Conservation (phyloP, 495 filamentous ascomycete species). For the Aspergillus hancockii region DNA sequence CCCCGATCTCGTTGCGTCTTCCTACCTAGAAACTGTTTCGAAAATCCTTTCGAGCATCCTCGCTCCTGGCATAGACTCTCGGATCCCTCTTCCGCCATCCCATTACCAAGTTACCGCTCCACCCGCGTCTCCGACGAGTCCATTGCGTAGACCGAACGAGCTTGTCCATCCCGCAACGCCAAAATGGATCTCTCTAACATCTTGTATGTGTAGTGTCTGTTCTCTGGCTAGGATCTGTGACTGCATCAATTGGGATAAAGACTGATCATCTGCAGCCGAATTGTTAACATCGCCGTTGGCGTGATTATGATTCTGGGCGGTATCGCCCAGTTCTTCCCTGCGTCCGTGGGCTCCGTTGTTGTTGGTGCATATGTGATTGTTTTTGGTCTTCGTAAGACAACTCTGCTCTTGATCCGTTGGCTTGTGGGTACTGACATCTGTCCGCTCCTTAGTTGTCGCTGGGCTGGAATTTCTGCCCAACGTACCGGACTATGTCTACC, state of each 20-base stretch:
- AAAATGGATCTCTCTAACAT: slow-evolving; percentile 61
- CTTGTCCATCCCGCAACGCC: slow-evolving; percentile 6
- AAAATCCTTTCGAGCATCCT: background rate
- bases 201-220: slow-evolving; percentile 46
- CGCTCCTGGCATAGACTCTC: background rate
- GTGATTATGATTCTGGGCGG: slow-evolving; percentile 88
- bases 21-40: background rate
- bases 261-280: slow-evolving; percentile 60
- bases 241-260: slow-evolving; percentile 3
- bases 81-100: background rate
- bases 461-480: slow-evolving; percentile 75
- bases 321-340: slow-evolving; percentile 77
- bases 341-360: slow-evolving; percentile 56
- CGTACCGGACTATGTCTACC: slow-evolving; percentile 86
- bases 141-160: background rate
- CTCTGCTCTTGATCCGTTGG: background rate
- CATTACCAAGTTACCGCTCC: background rate
- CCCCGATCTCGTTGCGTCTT: background rate
- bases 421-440: slow-evolving; percentile 11
- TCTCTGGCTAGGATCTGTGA: background rate
- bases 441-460: slow-evolving; percentile 36
- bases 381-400: slow-evolving; percentile 78
- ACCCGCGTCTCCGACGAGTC: background rate
- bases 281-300: slow-evolving; percentile 89
- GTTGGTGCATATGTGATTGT: slow-evolving; percentile 83